phyloP scores from a whole-genome alignment of 257 asterid genomes.

The Fraxinus quadrangulata region DNA sequence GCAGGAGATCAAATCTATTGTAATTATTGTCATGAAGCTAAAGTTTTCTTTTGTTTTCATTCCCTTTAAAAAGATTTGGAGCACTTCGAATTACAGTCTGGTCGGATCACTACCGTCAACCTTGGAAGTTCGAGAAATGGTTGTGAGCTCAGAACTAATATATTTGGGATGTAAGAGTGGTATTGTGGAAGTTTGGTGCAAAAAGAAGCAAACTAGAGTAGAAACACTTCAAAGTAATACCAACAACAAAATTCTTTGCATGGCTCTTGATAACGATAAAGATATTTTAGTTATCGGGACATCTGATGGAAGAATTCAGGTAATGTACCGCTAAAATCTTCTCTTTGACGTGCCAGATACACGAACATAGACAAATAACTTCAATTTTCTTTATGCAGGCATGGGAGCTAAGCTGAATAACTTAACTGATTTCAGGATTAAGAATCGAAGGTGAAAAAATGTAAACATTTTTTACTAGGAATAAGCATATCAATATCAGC shows the following conservation, averaged over 20 bases:
- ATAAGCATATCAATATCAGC: neutral
- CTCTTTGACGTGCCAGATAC: neutral
- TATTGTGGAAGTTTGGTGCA: conserved; percentile 74
- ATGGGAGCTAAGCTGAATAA: conserved; percentile 60
- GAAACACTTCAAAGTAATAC: conserved; percentile 65
- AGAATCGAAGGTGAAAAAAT: neutral
- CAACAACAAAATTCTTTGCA: conserved; percentile 51
- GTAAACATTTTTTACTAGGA: neutral
- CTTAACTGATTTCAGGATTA: neutral
- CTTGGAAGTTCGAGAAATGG: conserved; percentile 61
- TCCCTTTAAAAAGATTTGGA: conserved; percentile 60
- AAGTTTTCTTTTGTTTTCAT: neutral
- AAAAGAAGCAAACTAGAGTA: conserved; percentile 58
- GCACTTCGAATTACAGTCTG: conserved; percentile 45
- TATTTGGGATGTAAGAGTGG: conserved; percentile 79
- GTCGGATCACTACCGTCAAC: conserved; percentile 67
- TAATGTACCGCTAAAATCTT: conserved; percentile 7
- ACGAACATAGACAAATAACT: neutral
- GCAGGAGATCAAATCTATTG: too few relatives aligned
- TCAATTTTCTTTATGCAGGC: conserved; percentile 42
- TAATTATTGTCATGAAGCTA: neutral
- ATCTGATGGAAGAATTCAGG: conserved; percentile 88
- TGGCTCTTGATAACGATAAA: conserved; percentile 59
- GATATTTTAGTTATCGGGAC: conserved; percentile 69
- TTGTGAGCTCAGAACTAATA: conserved; percentile 61